A percentile compares a stretch with the other conserved stretches of the same genome.
Evolutionary conservation across 192 early-diverging fungal genomes (phyloP).

Genomic region (Umbelopsis sp.): DNA sequence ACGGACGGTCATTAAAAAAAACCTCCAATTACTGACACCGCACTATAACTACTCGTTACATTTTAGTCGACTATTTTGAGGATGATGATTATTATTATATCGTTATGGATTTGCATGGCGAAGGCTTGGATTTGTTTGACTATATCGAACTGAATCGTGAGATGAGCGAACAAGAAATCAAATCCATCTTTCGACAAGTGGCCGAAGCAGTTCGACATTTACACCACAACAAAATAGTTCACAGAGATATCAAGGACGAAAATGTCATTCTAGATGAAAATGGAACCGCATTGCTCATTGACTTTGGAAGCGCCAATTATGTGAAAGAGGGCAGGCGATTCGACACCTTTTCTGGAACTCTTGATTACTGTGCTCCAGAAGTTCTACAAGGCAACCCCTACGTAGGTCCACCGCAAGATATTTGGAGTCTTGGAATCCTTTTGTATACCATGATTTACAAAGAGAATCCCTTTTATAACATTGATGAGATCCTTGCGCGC

Average conservation of each 20-base stretch:
- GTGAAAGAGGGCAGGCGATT: constrained; percentile 58
- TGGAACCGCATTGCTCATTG: constrained; percentile 72
- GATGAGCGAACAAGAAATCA: constrained; percentile 40
- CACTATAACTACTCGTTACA: not conserved
- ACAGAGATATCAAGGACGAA: constrained; percentile 86
- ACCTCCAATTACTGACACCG: too few species aligned
- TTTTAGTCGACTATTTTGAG: constrained; percentile 63
- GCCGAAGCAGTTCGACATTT: constrained; percentile 43
- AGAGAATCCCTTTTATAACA: constrained; percentile 65
- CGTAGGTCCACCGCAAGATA: constrained; percentile 85
- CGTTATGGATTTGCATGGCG: constrained; percentile 58
- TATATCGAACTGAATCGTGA: constrained; percentile 49
- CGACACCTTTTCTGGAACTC: constrained; percentile 79
- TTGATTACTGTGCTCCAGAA: constrained; percentile 82
- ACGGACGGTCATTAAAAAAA: too few species aligned
- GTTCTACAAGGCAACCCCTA: constrained; percentile 84
- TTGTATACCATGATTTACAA: constrained; percentile 79
- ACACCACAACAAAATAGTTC: constrained; percentile 62
- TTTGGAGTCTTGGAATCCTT: constrained; percentile 87
- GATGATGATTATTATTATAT: constrained; percentile 70
- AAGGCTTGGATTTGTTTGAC: constrained; percentile 52
- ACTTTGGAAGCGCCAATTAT: constrained; percentile 82
- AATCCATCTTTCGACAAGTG: constrained; percentile 45
- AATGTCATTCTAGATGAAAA: constrained; percentile 72
- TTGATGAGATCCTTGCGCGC: constrained; percentile 60